Base-by-base conservation (phyloP, 495 filamentous ascomycete species). In the Penicillium steckii region DNA sequence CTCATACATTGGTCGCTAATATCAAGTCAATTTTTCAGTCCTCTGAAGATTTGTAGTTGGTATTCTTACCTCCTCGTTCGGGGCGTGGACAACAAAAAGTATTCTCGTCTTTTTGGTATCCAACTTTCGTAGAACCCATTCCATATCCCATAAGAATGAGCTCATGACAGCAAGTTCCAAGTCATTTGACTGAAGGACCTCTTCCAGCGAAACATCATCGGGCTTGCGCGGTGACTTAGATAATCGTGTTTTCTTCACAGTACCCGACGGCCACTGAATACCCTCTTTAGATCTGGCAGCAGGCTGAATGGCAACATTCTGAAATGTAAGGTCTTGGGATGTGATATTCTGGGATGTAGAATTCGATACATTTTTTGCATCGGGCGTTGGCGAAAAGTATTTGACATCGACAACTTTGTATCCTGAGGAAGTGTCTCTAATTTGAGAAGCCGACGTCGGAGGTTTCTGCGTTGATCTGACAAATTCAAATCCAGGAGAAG, bases 131-230 rank as follows among this genome's bases (percentile, higher is more conserved):
- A 84, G 75, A 3, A 91, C 50, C 89, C 89, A 92, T 8, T 84
- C 77, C 15, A 84, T 78, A 58, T 97, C 88, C 85, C 90, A 91
- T 58, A 93, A 80, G 52, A 87, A 98, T 2, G 93, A 87, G 55
- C 90, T 94, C 3, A 98, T 69, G 1, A 97, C 80, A 0, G 91
- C 94, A 18, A 90, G 72, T 17, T 85, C 72, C 0, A 97, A 76
- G 29, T 86, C 78, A 4, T 77, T 64, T 33, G 80, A 81, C 63
- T 95, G 87, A 0, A 98, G 67, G 1, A 97, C 85, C 61, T 97
- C 94, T 63, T 96, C 91, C 33, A 98, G 84, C 57, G 85, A 95
- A 60, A 97, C 90, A 48, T 95, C 91, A 38, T 92, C 76, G 2
- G 69, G 77, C 0, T 57, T 64, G 23, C 89, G 75, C 1, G 71